Evolutionary conservation across 1,284 basidiomycete genomes (phyloP).

Genomic region (Jaminaea rosea): DNA sequence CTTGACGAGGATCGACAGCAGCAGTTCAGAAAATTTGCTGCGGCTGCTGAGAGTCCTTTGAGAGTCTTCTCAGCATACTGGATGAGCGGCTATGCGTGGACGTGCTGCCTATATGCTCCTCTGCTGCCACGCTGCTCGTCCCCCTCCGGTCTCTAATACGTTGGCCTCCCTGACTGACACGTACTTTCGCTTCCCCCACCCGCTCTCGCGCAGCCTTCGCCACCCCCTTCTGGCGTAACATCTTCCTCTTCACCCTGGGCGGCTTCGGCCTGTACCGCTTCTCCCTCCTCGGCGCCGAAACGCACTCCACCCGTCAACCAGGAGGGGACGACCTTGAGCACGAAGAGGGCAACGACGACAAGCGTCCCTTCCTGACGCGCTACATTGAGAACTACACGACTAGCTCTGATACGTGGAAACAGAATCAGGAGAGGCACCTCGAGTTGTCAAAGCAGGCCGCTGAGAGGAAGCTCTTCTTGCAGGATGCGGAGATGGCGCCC

Average conservation of each 20-base stretch:
- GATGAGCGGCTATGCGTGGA: no score
- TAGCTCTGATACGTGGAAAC: conserved; percentile 20
- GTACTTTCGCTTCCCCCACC: no score
- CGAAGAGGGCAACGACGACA: conserved; percentile 7
- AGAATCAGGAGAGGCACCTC: conserved; percentile 24
- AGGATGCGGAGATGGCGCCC: conserved; percentile 36
- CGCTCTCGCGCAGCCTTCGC: conserved; percentile 13
- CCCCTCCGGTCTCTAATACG: no score
- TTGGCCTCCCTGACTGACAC: no score
- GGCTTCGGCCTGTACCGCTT: conserved; percentile 27
- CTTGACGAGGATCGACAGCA: no score
- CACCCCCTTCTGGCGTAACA: conserved; percentile 35
- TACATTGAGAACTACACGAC: conserved; percentile 35
- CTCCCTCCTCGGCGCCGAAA: conserved; percentile 22
- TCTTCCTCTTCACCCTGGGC: conserved; percentile 20
- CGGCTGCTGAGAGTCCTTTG: no score
- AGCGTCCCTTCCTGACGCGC: conserved; percentile 37
- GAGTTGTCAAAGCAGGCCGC: conserved; percentile 26
- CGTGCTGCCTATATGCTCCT: no score
- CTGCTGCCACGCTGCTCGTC: no score
- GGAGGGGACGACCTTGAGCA: conserved; percentile 23
- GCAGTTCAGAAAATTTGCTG: no score
- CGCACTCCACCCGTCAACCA: conserved; percentile 31
- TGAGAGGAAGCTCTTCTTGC: conserved; percentile 31
- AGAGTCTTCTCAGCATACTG: no score